phyloP scores from a whole-genome alignment of 495 filamentous ascomycete species.

The Venustampulla echinocandica region DNA sequence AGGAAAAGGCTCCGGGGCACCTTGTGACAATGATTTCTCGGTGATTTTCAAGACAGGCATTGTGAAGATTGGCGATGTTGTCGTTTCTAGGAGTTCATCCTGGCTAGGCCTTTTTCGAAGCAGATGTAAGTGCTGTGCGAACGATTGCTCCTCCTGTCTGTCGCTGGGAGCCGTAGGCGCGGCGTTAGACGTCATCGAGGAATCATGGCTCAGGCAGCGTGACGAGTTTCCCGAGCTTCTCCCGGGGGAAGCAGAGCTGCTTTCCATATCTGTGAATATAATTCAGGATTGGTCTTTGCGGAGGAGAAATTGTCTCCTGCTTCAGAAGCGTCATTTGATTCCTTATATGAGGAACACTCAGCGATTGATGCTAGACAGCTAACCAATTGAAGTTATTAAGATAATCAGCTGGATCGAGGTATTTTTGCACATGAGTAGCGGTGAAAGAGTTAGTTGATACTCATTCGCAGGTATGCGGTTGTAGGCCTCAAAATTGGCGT shows the following conservation, averaged over 20 bases:
- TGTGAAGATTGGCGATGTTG: constrained; percentile 31
- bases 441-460: background rate
- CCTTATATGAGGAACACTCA: background rate
- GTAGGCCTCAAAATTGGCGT: no score
- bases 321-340: background rate
- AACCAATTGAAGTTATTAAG: background rate
- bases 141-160: background rate
- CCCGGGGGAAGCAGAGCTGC: background rate
- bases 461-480: no score
- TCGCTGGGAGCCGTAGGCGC: background rate
- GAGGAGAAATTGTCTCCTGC: background rate
- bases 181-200: background rate
- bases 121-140: background rate
- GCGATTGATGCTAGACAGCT: background rate
- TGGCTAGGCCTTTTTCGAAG: background rate
- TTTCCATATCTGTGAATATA: background rate
- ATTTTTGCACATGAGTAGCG: background rate
- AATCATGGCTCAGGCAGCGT: background rate
- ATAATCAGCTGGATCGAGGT: background rate
- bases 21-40: background rate
- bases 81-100: constrained; percentile 23
- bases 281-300: background rate
- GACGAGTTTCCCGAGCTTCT: background rate
- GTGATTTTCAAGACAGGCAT: constrained; percentile 28
- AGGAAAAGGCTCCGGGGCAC: constrained; percentile 19